Conservation (phyloP, 2,329 filamentous ascomycete species). For the Diaporthe vaccinii region DNA sequence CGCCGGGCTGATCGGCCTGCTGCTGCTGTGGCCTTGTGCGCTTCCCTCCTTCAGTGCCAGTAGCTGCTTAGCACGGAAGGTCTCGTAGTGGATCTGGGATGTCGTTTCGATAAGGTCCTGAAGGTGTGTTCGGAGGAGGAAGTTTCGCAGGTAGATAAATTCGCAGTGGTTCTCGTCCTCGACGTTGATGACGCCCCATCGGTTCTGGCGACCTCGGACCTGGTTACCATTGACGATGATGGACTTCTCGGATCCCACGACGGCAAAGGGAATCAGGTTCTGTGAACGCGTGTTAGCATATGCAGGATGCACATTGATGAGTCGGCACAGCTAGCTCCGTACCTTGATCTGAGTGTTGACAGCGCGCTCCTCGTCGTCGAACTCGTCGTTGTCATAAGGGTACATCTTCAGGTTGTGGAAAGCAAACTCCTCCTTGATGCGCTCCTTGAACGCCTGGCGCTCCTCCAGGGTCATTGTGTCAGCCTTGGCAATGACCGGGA, state of each 20-base stretch:
- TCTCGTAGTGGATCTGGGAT: conserved; percentile 99
- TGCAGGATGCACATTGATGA: background rate
- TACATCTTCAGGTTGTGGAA: conserved; percentile 99
- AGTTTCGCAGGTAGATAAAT: conserved; percentile 98
- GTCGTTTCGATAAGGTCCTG: conserved; percentile 99
- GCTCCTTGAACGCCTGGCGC: conserved; percentile 96
- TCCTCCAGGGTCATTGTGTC: conserved; percentile 97
- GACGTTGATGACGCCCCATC: conserved; percentile 99
- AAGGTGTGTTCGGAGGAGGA: conserved; percentile 96
- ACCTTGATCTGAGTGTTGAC: conserved; percentile 98
- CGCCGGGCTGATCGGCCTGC: conserved; percentile 93
- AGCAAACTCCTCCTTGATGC: conserved; percentile 99
- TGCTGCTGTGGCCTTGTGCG: conserved; percentile 84
- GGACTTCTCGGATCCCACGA: conserved; percentile 97
- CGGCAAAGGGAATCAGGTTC: conserved; percentile 96
- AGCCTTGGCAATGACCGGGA: conserved; percentile 98
- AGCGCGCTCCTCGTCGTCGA: conserved; percentile 95
- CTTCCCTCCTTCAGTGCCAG: conserved; percentile 98
- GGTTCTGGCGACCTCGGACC: conserved; percentile 97
- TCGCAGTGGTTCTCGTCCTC: conserved; percentile 99
- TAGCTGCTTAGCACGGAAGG: conserved; percentile 99
- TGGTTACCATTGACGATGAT: conserved; percentile 98
- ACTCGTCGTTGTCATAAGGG: conserved; percentile 99
- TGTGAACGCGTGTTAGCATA: conserved; percentile 59
- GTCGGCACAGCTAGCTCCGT: conserved; percentile 45